Base-by-base conservation (phyloP, 495 filamentous ascomycete genomes). In the Lasiosphaeris hirsuta region DNA sequence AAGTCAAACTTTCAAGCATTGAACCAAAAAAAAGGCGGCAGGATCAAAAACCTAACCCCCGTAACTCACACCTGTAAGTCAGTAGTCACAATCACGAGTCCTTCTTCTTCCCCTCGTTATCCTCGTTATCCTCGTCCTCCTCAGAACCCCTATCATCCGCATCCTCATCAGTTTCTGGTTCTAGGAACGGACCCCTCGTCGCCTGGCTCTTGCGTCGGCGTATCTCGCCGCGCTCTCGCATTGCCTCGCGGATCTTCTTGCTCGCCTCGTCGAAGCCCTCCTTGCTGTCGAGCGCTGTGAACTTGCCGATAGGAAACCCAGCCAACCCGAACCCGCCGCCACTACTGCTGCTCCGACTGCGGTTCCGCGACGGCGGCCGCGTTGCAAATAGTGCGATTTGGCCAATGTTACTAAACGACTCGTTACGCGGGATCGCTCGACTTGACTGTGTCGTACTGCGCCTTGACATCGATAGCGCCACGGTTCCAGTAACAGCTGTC, bases 311-410 rank as follows among this genome's bases (percentile, higher is more conserved):
- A 4, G 83, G 79, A 61, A 91, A 86, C 0, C 83, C 85, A 3
- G 74, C 78, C 3, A 78, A 78, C 5, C 57, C 53, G 11, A 58
- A 37, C 7, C 61, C 61, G 8, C 84, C 83, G 34, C 81, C 77
- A 0, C 75, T 75, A 60, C 84, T 93, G 64, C 89, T 88, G 63
- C 87, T 92, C 39, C 88, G 77, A 61, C 83, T 87, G 13, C 86
- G 75, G 40, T 75, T 86, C 42, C 89, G 85, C 56, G 84, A 90
- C 2, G 85, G 81, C 5, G 93, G 93, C 34, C 90, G 79, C 33
- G 88, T 92, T 2, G 93, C 89, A 65, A 97, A 98, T 69, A 98
- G 85, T 45, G 87, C 89, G 58, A 94, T 88, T 52, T 82, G 84
- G 11, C 87, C 86, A 23, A 98, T 85, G 62, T 97, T 91, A 63